These are phyloP conservation scores for Calycina herbarum DNA, from an alignment of 2,329 filamentous ascomycete species.

Conservation along the genomic window DNA sequence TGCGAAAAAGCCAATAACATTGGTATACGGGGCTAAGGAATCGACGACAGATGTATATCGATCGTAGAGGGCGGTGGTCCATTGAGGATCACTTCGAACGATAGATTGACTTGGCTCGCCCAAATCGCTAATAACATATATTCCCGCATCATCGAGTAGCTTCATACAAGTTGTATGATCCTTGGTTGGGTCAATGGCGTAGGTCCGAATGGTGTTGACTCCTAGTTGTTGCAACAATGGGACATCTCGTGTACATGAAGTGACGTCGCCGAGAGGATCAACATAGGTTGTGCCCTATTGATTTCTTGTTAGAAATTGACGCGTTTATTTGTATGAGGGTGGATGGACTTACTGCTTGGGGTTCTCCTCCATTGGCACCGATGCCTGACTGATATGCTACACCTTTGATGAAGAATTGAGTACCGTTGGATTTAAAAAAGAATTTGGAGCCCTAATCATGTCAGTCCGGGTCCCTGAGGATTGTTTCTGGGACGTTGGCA, in stretches of 20 bases:
- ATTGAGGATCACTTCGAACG: slow-evolving; percentile 74
- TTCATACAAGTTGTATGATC: slow-evolving; percentile 84
- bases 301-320: slow-evolving; percentile 22
- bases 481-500: not conserved
- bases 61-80: slow-evolving; percentile 74
- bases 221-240: slow-evolving; percentile 73
- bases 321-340: not conserved
- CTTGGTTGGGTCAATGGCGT: slow-evolving; percentile 78
- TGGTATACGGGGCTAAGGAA: slow-evolving; percentile 75
- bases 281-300: slow-evolving; percentile 54
- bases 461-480: not conserved
- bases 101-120: slow-evolving; percentile 79
- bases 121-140: slow-evolving; percentile 93
- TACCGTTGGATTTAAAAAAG: slow-evolving; percentile 52
- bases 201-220: slow-evolving; percentile 93
- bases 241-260: slow-evolving; percentile 78
- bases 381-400: slow-evolving; percentile 89
- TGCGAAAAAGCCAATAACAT: slow-evolving; percentile 95
- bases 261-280: slow-evolving; percentile 75
- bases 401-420: slow-evolving; percentile 91
- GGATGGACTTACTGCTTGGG: slow-evolving; percentile 9
- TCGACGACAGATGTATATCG: slow-evolving; percentile 88
- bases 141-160: slow-evolving; percentile 76
- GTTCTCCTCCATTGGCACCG: slow-evolving; percentile 10
- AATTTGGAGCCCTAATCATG: slow-evolving; percentile 33